Evolutionary conservation across 1,284 basidiomycete species (phyloP).

Genomic region (Calocybe gambosa): DNA sequence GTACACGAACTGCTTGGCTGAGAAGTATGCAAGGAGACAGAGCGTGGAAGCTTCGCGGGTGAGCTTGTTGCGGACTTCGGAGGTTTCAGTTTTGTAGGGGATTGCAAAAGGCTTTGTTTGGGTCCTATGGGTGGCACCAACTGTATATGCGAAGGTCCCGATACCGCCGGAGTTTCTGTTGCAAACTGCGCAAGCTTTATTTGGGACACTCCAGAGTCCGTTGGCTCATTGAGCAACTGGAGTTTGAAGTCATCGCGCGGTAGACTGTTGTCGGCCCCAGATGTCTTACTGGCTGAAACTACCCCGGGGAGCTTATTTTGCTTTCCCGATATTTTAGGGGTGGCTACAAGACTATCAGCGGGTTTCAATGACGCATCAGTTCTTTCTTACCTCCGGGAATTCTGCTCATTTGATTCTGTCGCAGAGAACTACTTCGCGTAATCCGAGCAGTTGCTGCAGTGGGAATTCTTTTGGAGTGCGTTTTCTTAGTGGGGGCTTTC

Average conservation of each 20-base stretch:
- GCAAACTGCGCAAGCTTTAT: conserved; percentile 24
- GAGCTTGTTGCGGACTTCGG: conserved; percentile 23
- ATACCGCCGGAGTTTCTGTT: conserved; percentile 1
- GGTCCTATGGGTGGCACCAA: conserved; percentile 16
- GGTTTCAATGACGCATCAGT: background rate
- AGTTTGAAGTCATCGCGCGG: background rate
- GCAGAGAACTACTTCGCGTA: conserved; percentile 27
- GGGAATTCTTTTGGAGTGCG: conserved; percentile 19
- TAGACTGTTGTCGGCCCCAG: background rate
- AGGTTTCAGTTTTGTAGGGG: conserved; percentile 17
- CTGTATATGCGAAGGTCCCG: conserved; percentile 13
- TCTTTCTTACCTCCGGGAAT: conserved; percentile 14
- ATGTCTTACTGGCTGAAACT: background rate
- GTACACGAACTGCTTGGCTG: conserved; percentile 24
- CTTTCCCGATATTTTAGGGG: conserved; percentile 2
- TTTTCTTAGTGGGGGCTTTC: conserved; percentile 8
- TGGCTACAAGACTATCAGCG: conserved; percentile 1
- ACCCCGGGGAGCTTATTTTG: background rate
- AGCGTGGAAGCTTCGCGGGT: conserved; percentile 29
- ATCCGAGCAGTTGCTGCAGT: conserved; percentile 20
- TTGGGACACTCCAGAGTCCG: conserved; percentile 17
- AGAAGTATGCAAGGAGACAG: conserved; percentile 25
- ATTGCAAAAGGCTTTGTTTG: conserved; percentile 12
- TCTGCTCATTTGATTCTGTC: conserved; percentile 16
- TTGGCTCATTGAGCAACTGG: conserved; percentile 11